Conservation (phyloP, 2,329 filamentous ascomycete genomes). For the Calonectria leucothoes region DNA sequence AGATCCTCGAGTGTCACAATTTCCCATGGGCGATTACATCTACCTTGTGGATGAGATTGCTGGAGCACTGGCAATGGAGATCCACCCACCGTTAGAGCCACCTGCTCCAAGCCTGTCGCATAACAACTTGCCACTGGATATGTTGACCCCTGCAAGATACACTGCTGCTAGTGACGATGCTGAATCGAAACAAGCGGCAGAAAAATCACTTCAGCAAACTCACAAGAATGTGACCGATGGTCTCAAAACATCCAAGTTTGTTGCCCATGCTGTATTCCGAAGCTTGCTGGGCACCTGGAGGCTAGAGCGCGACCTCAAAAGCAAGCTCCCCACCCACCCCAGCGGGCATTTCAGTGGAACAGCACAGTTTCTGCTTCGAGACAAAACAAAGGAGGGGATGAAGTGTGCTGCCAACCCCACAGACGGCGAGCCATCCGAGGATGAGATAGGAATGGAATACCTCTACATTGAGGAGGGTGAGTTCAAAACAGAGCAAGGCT, state of each 20-base stretch:
- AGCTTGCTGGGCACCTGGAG: constrained; percentile 78
- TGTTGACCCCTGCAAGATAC: constrained; percentile 69
- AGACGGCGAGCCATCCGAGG: constrained; percentile 23
- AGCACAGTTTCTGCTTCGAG: constrained; percentile 72
- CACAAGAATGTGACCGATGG: constrained; percentile 54
- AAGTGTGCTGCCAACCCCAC: constrained; percentile 43
- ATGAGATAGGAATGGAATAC: constrained; percentile 66
- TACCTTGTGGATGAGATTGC: constrained; percentile 81
- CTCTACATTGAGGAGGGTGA: constrained; percentile 76
- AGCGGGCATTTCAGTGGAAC: constrained; percentile 74
- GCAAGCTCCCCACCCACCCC: constrained; percentile 67
- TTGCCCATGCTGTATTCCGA: constrained; percentile 75
- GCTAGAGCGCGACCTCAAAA: constrained; percentile 67
- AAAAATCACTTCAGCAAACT: constrained; percentile 59
- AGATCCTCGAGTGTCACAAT: constrained; percentile 71
- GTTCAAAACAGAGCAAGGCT: constrained; percentile 67
- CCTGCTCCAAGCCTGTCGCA: constrained; percentile 49
- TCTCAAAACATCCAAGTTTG: constrained; percentile 61
- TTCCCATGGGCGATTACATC: constrained; percentile 85
- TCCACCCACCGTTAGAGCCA: constrained; percentile 44
- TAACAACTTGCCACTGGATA: constrained; percentile 59
- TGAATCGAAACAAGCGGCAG: constrained; percentile 52
- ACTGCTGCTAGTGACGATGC: constrained; percentile 50
- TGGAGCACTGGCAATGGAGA: constrained; percentile 65
- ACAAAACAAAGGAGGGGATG: constrained; percentile 66